These are phyloP conservation scores for Trichoderma citrinoviride DNA, from an alignment of 2,329 filamentous ascomycete genomes.

Conservation along the genomic window DNA sequence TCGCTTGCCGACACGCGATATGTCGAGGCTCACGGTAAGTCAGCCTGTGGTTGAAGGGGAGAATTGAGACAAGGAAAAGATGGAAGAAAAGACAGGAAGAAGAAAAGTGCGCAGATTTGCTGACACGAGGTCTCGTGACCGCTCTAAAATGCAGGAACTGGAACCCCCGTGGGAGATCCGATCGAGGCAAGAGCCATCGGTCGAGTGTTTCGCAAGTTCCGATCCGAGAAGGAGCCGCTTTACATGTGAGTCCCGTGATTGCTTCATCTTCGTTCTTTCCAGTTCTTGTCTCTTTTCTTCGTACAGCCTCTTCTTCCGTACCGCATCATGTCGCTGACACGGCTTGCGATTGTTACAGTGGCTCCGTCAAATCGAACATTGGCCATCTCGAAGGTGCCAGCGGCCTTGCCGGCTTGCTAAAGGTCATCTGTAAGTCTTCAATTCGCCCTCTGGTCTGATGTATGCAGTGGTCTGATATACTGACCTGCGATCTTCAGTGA, in stretches of 20 bases:
- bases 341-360: not conserved
- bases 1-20: constrained; percentile 26
- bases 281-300: not conserved
- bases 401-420: constrained; percentile 23
- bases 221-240: constrained; percentile 26
- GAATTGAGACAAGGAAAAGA: too few species aligned
- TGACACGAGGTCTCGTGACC: not conserved
- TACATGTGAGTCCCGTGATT: constrained; percentile 27
- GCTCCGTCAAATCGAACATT: constrained; percentile 25
- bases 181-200: constrained; percentile 20
- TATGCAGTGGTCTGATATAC: not conserved
- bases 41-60: too few species aligned
- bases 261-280: too few species aligned
- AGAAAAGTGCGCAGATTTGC: not conserved
- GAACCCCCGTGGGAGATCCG: constrained; percentile 25
- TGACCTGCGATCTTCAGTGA: not conserved
- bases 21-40: constrained; percentile 26
- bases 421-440: not conserved
- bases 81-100: too few species aligned
- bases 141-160: constrained; percentile 8
- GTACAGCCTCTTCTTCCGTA: not conserved
- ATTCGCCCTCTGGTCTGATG: not conserved
- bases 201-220: constrained; percentile 14
- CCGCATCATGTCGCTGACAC: not conserved
- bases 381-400: constrained; percentile 25